Conservation (phyloP, 2,329 filamentous ascomycete species). For the Aspergillus unguis region DNA sequence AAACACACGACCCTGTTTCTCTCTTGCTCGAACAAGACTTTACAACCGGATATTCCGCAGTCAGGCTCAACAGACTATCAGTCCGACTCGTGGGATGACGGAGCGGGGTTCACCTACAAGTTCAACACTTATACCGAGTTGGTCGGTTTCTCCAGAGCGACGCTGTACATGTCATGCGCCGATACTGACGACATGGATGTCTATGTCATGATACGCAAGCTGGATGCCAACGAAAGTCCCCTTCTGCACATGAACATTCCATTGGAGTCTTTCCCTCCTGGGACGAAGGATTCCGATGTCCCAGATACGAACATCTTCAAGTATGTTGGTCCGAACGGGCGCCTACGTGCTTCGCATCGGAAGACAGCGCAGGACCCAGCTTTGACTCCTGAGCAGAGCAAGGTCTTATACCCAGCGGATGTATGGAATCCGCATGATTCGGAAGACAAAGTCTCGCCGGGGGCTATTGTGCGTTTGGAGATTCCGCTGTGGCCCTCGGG, state of each 20-base stretch:
- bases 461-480: constrained; percentile 42
- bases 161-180: constrained; percentile 45
- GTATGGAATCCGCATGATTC: constrained; percentile 38
- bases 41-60: background rate
- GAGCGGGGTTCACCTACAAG: constrained; percentile 36
- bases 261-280: constrained; percentile 24
- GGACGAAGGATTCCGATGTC: constrained; percentile 17
- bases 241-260: constrained; percentile 35
- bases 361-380: constrained; percentile 24
- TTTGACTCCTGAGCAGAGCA: background rate
- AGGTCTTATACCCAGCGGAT: constrained; percentile 22
- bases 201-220: constrained; percentile 45
- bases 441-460: constrained; percentile 40
- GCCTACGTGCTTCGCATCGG: constrained; percentile 42
- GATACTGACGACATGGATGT: constrained; percentile 46
- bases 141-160: constrained; percentile 46
- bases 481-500: constrained; percentile 47
- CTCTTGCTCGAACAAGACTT: background rate
- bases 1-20: constrained; percentile 6
- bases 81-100: constrained; percentile 22
- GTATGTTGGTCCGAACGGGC: constrained; percentile 13
- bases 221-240: constrained; percentile 31
- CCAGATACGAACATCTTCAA: constrained; percentile 13
- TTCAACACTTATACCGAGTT: constrained; percentile 40
- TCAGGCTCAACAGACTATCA: constrained; percentile 22